phyloP scores from a whole-genome alignment of 208 protist genomes.

The Crithidia acanthocephali region DNA sequence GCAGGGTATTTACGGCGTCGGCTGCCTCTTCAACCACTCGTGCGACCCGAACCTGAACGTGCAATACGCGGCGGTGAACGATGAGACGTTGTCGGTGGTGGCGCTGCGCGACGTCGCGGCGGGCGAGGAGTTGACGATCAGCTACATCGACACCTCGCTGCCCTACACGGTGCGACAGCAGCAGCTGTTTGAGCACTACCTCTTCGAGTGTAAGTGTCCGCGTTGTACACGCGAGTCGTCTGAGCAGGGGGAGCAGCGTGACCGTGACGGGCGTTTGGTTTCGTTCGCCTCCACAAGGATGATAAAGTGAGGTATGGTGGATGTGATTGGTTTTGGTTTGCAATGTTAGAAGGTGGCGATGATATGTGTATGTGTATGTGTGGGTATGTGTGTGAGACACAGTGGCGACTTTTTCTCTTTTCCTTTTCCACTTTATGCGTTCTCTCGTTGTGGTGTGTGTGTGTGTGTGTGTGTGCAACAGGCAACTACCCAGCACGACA shows the following conservation, averaged over 20 bases:
- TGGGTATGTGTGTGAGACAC: too few species aligned
- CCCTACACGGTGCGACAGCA: slow-evolving; percentile 49
- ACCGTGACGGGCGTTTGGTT: too few species aligned
- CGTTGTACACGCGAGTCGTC: slow-evolving; percentile 35
- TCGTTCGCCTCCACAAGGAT: too few species aligned
- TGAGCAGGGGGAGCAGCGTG: neutral
- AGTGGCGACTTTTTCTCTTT: too few species aligned
- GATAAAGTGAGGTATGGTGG: too few species aligned
- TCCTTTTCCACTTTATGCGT: too few species aligned
- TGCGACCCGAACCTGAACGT: slow-evolving; percentile 80
- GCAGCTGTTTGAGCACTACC: slow-evolving; percentile 78
- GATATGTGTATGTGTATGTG: too few species aligned
- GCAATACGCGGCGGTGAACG: slow-evolving; percentile 44
- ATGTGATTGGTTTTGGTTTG: too few species aligned
- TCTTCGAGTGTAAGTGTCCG: slow-evolving; percentile 65
- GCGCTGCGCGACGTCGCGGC: slow-evolving; percentile 61
- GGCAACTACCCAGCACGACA: too few species aligned
- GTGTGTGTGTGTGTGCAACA: too few species aligned
- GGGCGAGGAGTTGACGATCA: slow-evolving; percentile 77
- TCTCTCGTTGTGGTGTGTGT: too few species aligned
- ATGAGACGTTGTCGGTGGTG: slow-evolving; percentile 69
- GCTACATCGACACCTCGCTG: slow-evolving; percentile 70
- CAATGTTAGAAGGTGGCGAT: too few species aligned
- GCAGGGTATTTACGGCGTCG: slow-evolving; percentile 73
- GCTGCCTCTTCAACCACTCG: slow-evolving; percentile 81